A percentile compares a stretch with the other conserved stretches of the same genome.
Evolutionary conservation across 179 eudicot genomes (phyloP).

Genomic region (Pouteria campechiana): DNA sequence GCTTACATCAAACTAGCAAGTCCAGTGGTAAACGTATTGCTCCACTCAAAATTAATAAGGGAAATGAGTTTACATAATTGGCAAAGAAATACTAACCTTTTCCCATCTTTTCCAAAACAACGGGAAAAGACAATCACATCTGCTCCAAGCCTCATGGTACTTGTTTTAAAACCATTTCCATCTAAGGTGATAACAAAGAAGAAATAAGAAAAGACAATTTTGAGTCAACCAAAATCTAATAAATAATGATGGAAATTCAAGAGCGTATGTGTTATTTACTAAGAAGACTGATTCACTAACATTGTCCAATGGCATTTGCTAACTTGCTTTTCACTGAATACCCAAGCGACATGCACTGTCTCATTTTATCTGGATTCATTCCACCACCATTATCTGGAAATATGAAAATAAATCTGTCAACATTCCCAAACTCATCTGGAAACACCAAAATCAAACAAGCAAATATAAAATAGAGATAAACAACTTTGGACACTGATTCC

Average conservation of each 20-base stretch:
- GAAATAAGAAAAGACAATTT: not conserved
- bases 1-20: no score
- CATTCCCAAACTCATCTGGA: no score
- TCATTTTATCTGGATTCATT: conserved; percentile 87
- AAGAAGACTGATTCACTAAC: no score
- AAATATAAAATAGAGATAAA: no score
- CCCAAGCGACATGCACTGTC: conserved; percentile 96
- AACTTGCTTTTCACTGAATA: conserved; percentile 86
- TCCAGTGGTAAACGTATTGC: no score
- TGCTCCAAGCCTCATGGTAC: conserved; percentile 97
- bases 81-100: conserved; percentile 35
- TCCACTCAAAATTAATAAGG: no score
- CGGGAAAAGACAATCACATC: conserved; percentile 90
- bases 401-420: not conserved
- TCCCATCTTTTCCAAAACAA: conserved; percentile 42
- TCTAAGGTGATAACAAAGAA: conserved; percentile 16
- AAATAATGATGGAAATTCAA: no score
- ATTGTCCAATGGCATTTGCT: conserved; percentile 86
- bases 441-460: no score
- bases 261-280: no score
- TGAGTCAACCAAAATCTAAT: no score
- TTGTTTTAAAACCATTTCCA: conserved; percentile 86
- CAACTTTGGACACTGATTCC: no score
- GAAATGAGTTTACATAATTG: no score
- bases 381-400: conserved; percentile 98